phyloP scores from a whole-genome alignment of 2,329 filamentous ascomycete genomes.

The Bipolaris zeicola region DNA sequence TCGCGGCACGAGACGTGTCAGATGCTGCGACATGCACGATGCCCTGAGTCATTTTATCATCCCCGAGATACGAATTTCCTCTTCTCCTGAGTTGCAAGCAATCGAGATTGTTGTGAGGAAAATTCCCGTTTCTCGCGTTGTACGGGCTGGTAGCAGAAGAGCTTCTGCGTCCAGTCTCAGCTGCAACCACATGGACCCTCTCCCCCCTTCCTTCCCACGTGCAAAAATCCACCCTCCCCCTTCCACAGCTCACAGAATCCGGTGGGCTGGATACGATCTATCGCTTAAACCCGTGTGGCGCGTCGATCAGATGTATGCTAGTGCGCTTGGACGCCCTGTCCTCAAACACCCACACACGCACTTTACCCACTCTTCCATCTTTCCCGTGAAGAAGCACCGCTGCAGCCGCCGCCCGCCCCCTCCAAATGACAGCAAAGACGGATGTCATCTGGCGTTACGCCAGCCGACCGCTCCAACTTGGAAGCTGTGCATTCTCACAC shows the following conservation, averaged over 20 bases:
- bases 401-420: no score
- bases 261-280: conserved; percentile 20
- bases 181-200: not conserved
- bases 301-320: conserved; percentile 14
- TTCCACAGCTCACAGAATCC: conserved; percentile 3
- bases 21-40: conserved; percentile 1
- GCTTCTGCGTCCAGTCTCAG: no score
- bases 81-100: no score
- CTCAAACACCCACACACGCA: not conserved
- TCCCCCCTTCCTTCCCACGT: not conserved
- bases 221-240: not conserved
- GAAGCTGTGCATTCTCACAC: no score
- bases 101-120: no score
- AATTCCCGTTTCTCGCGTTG: no score
- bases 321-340: not conserved
- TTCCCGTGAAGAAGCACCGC: not conserved
- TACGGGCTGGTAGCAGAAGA: no score
- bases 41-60: not conserved
- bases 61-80: no score
- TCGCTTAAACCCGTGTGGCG: conserved; percentile 15
- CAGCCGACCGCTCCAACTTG: not conserved
- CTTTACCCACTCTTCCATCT: not conserved
- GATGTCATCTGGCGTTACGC: not conserved
- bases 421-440: not conserved
- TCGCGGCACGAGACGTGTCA: conserved; percentile 30